Percentiles rank a stretch among this genome's conserved stretches.
These are phyloP conservation scores for Stereocaulon alpinum DNA, from an alignment of 495 filamentous ascomycete genomes.

Conservation along the genomic window DNA sequence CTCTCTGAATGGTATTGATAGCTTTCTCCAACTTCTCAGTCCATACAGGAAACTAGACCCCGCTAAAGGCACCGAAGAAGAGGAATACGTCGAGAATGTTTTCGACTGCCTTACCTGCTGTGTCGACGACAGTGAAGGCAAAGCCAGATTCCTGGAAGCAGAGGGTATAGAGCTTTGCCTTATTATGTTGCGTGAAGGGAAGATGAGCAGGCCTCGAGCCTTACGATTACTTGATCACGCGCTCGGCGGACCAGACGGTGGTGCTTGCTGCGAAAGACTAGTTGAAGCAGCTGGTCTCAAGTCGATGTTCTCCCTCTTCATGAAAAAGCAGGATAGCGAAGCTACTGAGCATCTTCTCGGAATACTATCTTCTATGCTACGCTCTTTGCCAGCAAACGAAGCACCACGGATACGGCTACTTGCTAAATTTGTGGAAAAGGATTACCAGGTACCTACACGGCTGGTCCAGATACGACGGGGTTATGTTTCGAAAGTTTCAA, in stretches of 20 bases:
- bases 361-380: slow-evolving; percentile 77
- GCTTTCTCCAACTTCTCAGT: slow-evolving; percentile 70
- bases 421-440: slow-evolving; percentile 91
- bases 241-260: slow-evolving; percentile 43
- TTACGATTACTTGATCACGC: slow-evolving; percentile 81
- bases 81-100: slow-evolving; percentile 88
- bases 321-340: slow-evolving; percentile 70
- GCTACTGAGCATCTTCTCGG: slow-evolving; percentile 78
- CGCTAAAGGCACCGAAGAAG: slow-evolving; percentile 73
- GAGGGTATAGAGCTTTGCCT: slow-evolving; percentile 87
- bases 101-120: slow-evolving; percentile 77
- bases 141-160: slow-evolving; percentile 72
- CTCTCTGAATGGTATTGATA: slow-evolving; percentile 61
- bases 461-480: slow-evolving; percentile 61
- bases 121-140: slow-evolving; percentile 65
- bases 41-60: slow-evolving; percentile 89
- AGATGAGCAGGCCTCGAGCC: slow-evolving; percentile 66
- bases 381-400: slow-evolving; percentile 67
- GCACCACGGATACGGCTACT: slow-evolving; percentile 70
- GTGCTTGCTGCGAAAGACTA: slow-evolving; percentile 57
- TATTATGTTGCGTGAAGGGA: slow-evolving; percentile 79
- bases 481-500: slow-evolving; percentile 52
- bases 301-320: slow-evolving; percentile 75
- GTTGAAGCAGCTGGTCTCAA: slow-evolving; percentile 82
- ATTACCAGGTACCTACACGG: slow-evolving; percentile 73